Base-by-base conservation (phyloP, 2,329 filamentous ascomycete species). In the Pochonia chlamydosporia region DNA sequence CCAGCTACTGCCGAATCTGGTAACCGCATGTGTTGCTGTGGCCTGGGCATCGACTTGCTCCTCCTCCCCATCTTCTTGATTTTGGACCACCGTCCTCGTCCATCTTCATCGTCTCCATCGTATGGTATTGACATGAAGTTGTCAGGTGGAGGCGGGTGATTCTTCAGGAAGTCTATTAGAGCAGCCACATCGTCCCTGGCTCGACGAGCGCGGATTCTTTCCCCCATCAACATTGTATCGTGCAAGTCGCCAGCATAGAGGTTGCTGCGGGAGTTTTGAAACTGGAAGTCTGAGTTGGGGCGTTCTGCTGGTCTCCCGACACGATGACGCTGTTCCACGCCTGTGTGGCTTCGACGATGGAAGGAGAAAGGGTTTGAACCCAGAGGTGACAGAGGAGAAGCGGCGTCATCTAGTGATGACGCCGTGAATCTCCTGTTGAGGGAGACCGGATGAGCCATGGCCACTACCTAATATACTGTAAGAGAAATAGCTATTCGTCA, bases 1-100 rank as follows among this genome's bases (percentile, higher is more conserved):
- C 76, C 74, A 4, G 75, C 73, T 13, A 82, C 67, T 11, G 78
- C 77, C 21, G 73, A 74, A 56, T 82, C 78, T 8, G 78, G 78
- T 3, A 82, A 66, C 28, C 56, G 63, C 28, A 71, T 63, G 14
- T 59, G 64, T 25, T 59, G 57, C 23, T 57, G 60, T 8, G 52
- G 52, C 35, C 57, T 62, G 33, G 58, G 56, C 24, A 57, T 48
- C 1, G 63, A 65, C 52, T 66, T 70, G 52, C 63, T 70, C 39
- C 62, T 66, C 26, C 55, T 61, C 31, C 57, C 53, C 36, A 76
- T 63, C 13, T 70, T 62, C 53, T 63, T 72, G 43, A 78, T 61
- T 37, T 64, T 67, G 39, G 63, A 60, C 67, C 69, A 74, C 54
- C 62, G 67, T 2, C 66, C 67, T 20, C 62, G 64, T 31, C 58